Conservation (phyloP, 352 stramenopile genomes). For the Pythium sukuiense region DNA sequence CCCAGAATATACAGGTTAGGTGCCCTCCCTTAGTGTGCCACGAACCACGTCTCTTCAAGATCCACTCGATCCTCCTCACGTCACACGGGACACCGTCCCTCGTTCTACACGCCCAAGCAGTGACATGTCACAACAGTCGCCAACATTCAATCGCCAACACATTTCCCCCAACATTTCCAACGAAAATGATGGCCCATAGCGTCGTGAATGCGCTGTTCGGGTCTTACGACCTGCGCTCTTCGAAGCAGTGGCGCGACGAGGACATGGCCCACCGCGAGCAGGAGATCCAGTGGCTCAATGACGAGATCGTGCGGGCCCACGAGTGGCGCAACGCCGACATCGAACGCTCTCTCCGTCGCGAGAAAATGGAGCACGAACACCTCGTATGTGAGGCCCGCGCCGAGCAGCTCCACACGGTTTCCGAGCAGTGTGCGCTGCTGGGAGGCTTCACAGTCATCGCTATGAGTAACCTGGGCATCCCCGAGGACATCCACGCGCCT, state of each 20-base stretch:
- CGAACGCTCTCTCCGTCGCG: slow-evolving; percentile 56
- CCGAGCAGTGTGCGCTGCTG: slow-evolving; percentile 66
- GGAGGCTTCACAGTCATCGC: slow-evolving; percentile 69
- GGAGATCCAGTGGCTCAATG: slow-evolving; percentile 76
- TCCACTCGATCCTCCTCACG: not conserved
- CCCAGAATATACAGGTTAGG: not conserved
- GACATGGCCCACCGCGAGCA: slow-evolving; percentile 66
- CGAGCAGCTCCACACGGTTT: slow-evolving; percentile 70
- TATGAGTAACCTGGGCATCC: slow-evolving; percentile 64
- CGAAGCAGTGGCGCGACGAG: slow-evolving; percentile 78
- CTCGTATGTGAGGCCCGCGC: slow-evolving; percentile 58
- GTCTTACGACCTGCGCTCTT: slow-evolving; percentile 74
- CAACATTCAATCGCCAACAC: slow-evolving; percentile 7
- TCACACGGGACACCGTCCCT: slow-evolving; percentile 4
- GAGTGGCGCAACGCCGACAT: slow-evolving; percentile 69
- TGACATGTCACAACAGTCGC: not conserved
- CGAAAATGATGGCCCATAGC: slow-evolving; percentile 39
- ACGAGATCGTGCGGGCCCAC: slow-evolving; percentile 69
- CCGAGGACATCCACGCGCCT: slow-evolving; percentile 25
- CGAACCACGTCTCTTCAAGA: too few relatives aligned
- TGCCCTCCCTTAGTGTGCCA: too few relatives aligned
- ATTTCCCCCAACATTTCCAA: not conserved
- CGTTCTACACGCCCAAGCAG: not conserved
- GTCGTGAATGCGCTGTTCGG: slow-evolving; percentile 74
- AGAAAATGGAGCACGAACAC: slow-evolving; percentile 70